Evolutionary conservation across 176 grass and related monocot species (phyloP).

Genomic region (Cenchrus americanus): DNA sequence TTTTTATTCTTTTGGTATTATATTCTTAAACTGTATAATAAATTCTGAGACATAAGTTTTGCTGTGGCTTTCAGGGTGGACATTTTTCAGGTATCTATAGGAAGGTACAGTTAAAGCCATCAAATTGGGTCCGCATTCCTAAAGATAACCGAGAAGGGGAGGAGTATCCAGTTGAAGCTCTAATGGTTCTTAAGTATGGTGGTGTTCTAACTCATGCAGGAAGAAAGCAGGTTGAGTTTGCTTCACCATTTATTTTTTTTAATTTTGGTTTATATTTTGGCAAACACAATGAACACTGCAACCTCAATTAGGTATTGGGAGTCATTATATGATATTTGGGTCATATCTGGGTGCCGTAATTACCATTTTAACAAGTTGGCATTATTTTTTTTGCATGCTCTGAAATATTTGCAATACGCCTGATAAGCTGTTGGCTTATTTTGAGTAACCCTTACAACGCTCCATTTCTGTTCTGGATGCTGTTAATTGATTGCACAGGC

Average conservation of each 20-base stretch:
- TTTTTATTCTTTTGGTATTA: slow-evolving; percentile 19
- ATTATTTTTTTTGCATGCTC: not conserved
- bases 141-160: slow-evolving; percentile 65
- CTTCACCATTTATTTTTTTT: slow-evolving; percentile 11
- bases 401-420: not conserved
- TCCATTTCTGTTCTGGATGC: not conserved
- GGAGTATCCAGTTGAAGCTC: slow-evolving; percentile 82
- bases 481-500: slow-evolving; percentile 56
- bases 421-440: not conserved
- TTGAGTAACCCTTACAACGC: slow-evolving; percentile 18
- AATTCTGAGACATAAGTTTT: slow-evolving; percentile 26
- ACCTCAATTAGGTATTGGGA: slow-evolving; percentile 13
- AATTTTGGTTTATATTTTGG: slow-evolving; percentile 8
- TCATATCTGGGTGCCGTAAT: not conserved
- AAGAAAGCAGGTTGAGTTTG: slow-evolving; percentile 80
- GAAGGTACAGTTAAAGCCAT: slow-evolving; percentile 93
- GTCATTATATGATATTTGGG: slow-evolving; percentile 15
- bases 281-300: not conserved
- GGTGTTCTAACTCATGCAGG: slow-evolving; percentile 98
- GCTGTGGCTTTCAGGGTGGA: slow-evolving; percentile 72
- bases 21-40: slow-evolving; percentile 20
- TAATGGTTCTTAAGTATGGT: slow-evolving; percentile 96
- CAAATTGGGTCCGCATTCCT: slow-evolving; percentile 71
- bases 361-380: not conserved
- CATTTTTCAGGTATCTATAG: slow-evolving; percentile 98